Evolutionary conservation across 257 asterid species (phyloP).

Genomic region (Petrea volubilis): DNA sequence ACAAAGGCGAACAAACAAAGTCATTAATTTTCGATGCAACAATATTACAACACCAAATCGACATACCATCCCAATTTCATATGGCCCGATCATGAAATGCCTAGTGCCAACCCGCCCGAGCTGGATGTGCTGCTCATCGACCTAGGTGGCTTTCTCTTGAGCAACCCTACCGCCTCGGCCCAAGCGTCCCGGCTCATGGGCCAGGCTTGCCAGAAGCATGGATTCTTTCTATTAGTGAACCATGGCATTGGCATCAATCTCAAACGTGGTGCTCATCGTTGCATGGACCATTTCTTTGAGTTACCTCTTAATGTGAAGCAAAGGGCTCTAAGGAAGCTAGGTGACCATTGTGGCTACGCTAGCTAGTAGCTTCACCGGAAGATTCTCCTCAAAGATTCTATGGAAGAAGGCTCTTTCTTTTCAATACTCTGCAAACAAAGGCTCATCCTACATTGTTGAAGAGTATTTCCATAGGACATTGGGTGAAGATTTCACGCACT

Average conservation of each 20-base stretch:
- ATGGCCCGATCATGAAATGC: conserved; percentile 77
- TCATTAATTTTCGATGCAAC: conserved; percentile 53
- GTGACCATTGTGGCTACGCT: conserved; percentile 82
- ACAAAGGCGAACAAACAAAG: conserved; percentile 12
- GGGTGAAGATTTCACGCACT: conserved; percentile 49
- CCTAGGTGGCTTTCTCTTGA: conserved; percentile 61
- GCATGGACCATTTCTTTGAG: conserved; percentile 65
- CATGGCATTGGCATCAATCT: conserved; percentile 59
- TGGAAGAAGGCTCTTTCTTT: conserved; percentile 91
- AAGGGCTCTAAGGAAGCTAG: conserved; percentile 58
- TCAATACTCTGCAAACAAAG: conserved; percentile 38
- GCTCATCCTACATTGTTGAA: conserved; percentile 54
- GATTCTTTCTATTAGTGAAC: conserved; percentile 70
- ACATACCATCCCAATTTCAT: conserved; percentile 64
- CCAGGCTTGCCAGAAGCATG: conserved; percentile 63
- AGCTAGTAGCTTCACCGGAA: conserved; percentile 77
- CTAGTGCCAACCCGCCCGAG: conserved; percentile 39
- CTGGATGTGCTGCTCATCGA: conserved; percentile 66
- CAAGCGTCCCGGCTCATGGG: conserved; percentile 50
- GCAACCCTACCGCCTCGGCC: conserved; percentile 35
- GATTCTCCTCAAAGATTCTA: conserved; percentile 76
- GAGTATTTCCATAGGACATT: conserved; percentile 46
- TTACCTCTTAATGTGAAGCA: conserved; percentile 57
- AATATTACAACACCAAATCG: conserved; percentile 34
- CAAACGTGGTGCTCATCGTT: conserved; percentile 51